Evolutionary conservation across 495 filamentous ascomycete species (phyloP).

Genomic region (Sordaria brevicollis): DNA sequence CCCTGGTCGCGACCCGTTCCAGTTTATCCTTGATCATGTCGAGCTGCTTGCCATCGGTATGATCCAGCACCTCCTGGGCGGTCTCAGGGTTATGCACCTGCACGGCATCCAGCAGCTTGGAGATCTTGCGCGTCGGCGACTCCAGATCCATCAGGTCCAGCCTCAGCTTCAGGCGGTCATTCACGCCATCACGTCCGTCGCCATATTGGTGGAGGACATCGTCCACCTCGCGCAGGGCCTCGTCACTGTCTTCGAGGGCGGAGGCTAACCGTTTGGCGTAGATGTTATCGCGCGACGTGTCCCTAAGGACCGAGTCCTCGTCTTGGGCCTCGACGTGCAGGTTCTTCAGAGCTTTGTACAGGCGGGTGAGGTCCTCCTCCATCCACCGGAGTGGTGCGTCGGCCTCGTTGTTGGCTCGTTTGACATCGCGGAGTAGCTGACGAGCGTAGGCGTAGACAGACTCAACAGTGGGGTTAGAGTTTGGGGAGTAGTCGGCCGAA

Average conservation of each 20-base stretch:
- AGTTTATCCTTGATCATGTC: slow-evolving; percentile 40
- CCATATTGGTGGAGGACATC: slow-evolving; percentile 32
- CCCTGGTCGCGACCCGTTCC: slow-evolving; percentile 36
- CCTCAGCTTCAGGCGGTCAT: slow-evolving; percentile 15
- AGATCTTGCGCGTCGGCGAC: slow-evolving; percentile 31
- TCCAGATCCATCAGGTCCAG: slow-evolving; percentile 25
- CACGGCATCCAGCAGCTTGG: slow-evolving; percentile 37
- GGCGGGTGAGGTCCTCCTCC: slow-evolving; percentile 26
- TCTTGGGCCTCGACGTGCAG: slow-evolving; percentile 40
- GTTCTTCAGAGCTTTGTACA: slow-evolving; percentile 38
- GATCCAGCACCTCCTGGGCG: slow-evolving; percentile 13
- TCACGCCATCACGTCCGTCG: slow-evolving; percentile 4
- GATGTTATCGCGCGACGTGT: slow-evolving; percentile 12
- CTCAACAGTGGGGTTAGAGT: slow-evolving; percentile 26
- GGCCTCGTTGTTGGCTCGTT: slow-evolving; percentile 18
- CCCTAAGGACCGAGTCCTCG: slow-evolving; percentile 36
- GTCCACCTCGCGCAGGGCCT: slow-evolving; percentile 36
- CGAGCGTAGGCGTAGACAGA: slow-evolving; percentile 31
- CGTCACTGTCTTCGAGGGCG: slow-evolving; percentile 40
- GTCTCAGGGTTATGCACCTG: slow-evolving; percentile 31
- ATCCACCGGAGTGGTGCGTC: slow-evolving; percentile 27
- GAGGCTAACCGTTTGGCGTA: slow-evolving; percentile 33
- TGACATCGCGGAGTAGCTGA: slow-evolving; percentile 10
- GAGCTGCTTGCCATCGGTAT: slow-evolving; percentile 17
- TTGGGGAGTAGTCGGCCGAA: background rate